Conservation (phyloP, 257 asterid species). For the Forsythia viridissima region DNA sequence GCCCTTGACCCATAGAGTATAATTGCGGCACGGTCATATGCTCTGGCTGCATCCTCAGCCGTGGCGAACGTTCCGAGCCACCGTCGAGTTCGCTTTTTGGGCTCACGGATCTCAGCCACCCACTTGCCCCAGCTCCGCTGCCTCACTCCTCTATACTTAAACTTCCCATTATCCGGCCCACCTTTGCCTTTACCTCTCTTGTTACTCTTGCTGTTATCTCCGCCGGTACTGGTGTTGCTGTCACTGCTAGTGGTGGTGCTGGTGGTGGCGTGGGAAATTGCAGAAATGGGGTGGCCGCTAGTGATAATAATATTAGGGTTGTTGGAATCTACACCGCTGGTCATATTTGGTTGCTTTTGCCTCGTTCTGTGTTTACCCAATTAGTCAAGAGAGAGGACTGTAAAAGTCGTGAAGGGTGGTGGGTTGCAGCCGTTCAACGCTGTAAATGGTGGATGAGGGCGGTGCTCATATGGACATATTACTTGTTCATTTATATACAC, state of each 20-base stretch:
- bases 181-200: constrained; percentile 63
- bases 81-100: constrained; percentile 65
- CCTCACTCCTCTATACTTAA: constrained; percentile 76
- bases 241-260: constrained; percentile 19
- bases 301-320: constrained; percentile 18
- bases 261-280: neutral
- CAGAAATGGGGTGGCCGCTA: neutral
- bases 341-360: constrained; percentile 46
- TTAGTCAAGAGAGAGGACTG: constrained; percentile 32
- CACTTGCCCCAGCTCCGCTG: constrained; percentile 99
- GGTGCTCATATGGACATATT: constrained; percentile 44
- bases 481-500: neutral
- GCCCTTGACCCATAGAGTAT: constrained; percentile 74
- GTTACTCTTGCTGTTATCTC: neutral
- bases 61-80: constrained; percentile 93
- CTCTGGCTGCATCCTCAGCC: constrained; percentile 98
- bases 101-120: constrained; percentile 99
- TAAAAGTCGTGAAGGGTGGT: constrained; percentile 10
- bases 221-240: constrained; percentile 13
- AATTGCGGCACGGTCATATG: constrained; percentile 92
- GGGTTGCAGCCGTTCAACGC: neutral
- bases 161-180: constrained; percentile 86
- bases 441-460: constrained; percentile 79
- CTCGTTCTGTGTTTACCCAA: constrained; percentile 70
- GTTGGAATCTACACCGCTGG: constrained; percentile 32